These are phyloP conservation scores for Teratosphaeriaceae sp. DNA, from an alignment of 2,329 filamentous ascomycete genomes.

Conservation along the genomic window DNA sequence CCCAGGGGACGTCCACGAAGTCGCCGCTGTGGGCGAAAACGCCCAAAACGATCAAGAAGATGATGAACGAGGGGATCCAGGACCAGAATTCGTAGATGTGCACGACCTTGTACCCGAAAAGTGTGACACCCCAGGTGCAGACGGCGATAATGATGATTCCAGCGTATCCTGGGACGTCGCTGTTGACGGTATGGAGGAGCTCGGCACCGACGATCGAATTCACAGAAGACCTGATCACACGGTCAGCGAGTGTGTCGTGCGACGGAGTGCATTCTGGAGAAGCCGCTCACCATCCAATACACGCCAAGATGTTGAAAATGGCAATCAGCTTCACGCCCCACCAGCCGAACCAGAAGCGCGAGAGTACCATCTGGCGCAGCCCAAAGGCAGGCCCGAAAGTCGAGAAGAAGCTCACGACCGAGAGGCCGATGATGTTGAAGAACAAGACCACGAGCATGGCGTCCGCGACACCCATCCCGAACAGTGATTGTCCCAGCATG, in stretches of 20 bases:
- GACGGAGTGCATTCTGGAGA: not conserved
- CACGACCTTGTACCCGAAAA: conserved; percentile 69
- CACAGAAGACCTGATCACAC: conserved; percentile 53
- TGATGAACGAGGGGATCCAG: conserved; percentile 66
- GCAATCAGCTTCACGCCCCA: conserved; percentile 38
- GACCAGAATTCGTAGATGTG: conserved; percentile 70
- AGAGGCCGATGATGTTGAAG: conserved; percentile 66
- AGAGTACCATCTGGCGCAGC: conserved; percentile 73
- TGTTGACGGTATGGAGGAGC: conserved; percentile 67
- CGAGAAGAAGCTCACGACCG: conserved; percentile 70
- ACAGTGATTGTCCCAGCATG: conserved; percentile 61
- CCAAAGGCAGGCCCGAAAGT: conserved; percentile 70
- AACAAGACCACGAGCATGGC: conserved; percentile 65
- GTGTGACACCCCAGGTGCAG: conserved; percentile 61
- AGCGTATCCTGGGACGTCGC: conserved; percentile 61
- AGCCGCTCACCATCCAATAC: conserved; percentile 10
- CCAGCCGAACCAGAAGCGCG: conserved; percentile 65
- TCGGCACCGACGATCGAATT: conserved; percentile 77
- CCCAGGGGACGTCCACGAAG: conserved; percentile 58
- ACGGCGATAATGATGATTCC: conserved; percentile 68
- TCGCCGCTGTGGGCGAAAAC: conserved; percentile 60
- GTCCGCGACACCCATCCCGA: conserved; percentile 65
- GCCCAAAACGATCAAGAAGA: conserved; percentile 66
- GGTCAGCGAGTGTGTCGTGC: not conserved
- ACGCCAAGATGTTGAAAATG: conserved; percentile 27